Percentiles rank a stretch among this genome's conserved stretches.
These are phyloP conservation scores for Salix udensis DNA, from an alignment of 345 rosid genomes.

Conservation along the genomic window DNA sequence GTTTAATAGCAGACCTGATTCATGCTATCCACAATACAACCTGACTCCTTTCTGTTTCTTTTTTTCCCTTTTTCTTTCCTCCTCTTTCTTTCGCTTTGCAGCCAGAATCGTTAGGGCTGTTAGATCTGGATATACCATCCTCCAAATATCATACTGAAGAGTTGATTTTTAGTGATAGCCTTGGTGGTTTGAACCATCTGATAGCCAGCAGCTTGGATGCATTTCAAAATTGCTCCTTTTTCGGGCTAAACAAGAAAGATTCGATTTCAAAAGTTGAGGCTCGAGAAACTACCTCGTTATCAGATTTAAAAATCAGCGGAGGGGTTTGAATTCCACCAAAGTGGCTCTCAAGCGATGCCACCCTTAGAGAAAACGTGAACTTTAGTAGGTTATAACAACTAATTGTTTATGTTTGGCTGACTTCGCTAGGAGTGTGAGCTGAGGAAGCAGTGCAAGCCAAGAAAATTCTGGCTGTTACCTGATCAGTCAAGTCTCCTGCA, in stretches of 20 bases:
- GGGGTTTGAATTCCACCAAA: conserved; percentile 26
- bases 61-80: not conserved
- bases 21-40: conserved; percentile 5
- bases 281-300: conserved; percentile 37
- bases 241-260: conserved; percentile 47
- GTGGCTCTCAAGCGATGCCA: not conserved
- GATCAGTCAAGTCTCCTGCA: conserved; percentile 3
- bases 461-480: conserved; percentile 5
- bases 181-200: conserved; percentile 76
- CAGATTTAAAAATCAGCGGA: conserved; percentile 40
- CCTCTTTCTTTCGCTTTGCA: conserved; percentile 28
- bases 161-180: conserved; percentile 65
- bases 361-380: conserved; percentile 8
- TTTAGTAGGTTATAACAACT: not conserved
- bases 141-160: conserved; percentile 68
- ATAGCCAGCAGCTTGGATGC: conserved; percentile 94
- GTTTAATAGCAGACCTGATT: conserved; percentile 8
- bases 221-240: conserved; percentile 57
- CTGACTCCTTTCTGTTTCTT: not conserved
- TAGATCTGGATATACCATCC: conserved; percentile 65
- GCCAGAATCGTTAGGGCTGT: conserved; percentile 89
- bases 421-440: conserved; percentile 11
- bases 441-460: conserved; percentile 8
- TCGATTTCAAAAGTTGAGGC: conserved; percentile 51
- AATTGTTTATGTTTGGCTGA: conserved; percentile 20